Evolutionary conservation across 768 basidiomycete genomes (phyloP).

Genomic region (Kwoniella europaea): DNA sequence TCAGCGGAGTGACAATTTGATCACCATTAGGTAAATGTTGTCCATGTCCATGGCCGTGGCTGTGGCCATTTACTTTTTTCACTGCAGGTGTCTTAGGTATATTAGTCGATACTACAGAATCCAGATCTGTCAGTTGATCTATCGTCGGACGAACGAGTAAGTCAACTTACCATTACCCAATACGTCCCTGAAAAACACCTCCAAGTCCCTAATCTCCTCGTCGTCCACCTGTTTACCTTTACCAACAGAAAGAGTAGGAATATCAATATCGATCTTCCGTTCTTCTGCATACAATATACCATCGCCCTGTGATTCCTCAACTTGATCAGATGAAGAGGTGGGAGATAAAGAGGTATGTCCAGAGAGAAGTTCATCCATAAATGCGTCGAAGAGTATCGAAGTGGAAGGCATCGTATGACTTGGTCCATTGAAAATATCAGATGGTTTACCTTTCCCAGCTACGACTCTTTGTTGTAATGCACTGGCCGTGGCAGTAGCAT

Average conservation of each 20-base stretch:
- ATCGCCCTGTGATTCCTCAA: slow-evolving; percentile 26
- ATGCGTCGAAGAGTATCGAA: slow-evolving; percentile 70
- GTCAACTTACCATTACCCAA: slow-evolving; percentile 10
- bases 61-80: slow-evolving; percentile 13
- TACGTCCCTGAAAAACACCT: slow-evolving; percentile 67
- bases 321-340: background rate
- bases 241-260: slow-evolving; percentile 4
- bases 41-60: background rate
- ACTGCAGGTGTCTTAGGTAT: slow-evolving; percentile 9
- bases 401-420: slow-evolving; percentile 79
- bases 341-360: slow-evolving; percentile 18
- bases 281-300: slow-evolving; percentile 39
- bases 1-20: slow-evolving; percentile 6
- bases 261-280: slow-evolving; percentile 4
- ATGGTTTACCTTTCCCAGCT: slow-evolving; percentile 60
- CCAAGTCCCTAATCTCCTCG: slow-evolving; percentile 68
- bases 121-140: background rate
- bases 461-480: slow-evolving; percentile 21
- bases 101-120: background rate
- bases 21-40: slow-evolving; percentile 17
- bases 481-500: slow-evolving; percentile 54
- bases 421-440: slow-evolving; percentile 69
- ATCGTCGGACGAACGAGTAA: background rate
- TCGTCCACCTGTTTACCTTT: slow-evolving; percentile 61
- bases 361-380: slow-evolving; percentile 63